These are phyloP conservation scores for Xerocomus brunneocitrinus DNA, from an alignment of 768 basidiomycete genomes.

Conservation along the genomic window DNA sequence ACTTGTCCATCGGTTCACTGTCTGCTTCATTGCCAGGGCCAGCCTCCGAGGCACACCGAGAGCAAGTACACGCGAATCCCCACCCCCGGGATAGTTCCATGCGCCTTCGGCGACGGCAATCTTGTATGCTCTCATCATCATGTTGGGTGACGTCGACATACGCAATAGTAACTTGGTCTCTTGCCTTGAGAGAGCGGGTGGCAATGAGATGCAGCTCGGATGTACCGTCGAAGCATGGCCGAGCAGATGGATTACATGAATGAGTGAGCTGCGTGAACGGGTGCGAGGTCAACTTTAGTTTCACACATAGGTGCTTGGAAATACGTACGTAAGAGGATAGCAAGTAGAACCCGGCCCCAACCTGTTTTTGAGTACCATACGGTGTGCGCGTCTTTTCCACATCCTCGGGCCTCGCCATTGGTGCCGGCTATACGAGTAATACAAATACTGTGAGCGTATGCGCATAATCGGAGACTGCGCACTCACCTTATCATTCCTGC, in stretches of 20 bases:
- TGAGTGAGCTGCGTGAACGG: conserved; percentile 48
- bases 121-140: conserved; percentile 45
- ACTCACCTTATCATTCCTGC: conserved; percentile 67
- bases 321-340: conserved; percentile 65
- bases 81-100: conserved; percentile 76
- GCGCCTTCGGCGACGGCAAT: conserved; percentile 61
- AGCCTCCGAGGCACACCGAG: conserved; percentile 57
- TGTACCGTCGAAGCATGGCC: conserved; percentile 65
- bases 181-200: conserved; percentile 59
- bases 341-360: conserved; percentile 71
- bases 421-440: conserved; percentile 41
- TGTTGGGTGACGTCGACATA: conserved; percentile 66
- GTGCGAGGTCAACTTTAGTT: neutral
- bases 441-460: conserved; percentile 1
- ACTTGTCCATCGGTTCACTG: conserved; percentile 47
- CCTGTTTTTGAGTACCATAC: conserved; percentile 67
- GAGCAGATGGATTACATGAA: conserved; percentile 67
- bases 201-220: conserved; percentile 70
- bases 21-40: conserved; percentile 25
- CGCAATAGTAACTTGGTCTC: conserved; percentile 72
- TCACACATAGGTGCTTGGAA: neutral
- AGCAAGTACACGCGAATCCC: conserved; percentile 74
- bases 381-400: conserved; percentile 74
- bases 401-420: conserved; percentile 58
- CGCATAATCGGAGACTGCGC: neutral